These are phyloP conservation scores for Fraxinus greggii DNA, from an alignment of 305 asterid species.

Conservation along the genomic window DNA sequence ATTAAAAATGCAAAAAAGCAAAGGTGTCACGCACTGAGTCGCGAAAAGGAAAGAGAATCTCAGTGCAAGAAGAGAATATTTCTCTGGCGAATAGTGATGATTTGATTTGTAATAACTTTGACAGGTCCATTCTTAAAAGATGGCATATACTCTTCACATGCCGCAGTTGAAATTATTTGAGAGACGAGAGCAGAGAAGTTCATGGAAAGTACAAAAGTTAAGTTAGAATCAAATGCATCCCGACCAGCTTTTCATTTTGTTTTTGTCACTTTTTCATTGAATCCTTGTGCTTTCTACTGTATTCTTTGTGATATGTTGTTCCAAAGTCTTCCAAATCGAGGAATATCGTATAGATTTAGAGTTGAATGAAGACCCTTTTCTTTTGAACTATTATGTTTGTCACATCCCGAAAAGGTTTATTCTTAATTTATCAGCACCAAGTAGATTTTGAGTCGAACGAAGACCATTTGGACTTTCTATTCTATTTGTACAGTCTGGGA, in stretches of 20 bases:
- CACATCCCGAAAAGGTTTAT: not conserved
- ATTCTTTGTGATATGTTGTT: not conserved
- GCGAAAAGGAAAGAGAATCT: not conserved
- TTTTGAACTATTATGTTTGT: not conserved
- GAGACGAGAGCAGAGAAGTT: not conserved
- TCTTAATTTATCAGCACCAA: not conserved
- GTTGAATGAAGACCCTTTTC: not conserved
- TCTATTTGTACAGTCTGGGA: not conserved
- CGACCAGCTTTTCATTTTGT: slow-evolving; percentile 1
- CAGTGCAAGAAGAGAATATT: slow-evolving; percentile 4
- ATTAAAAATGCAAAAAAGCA: not conserved
- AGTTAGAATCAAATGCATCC: slow-evolving; percentile 11
- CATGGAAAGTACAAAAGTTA: slow-evolving; percentile 9
- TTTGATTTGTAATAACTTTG: not conserved
- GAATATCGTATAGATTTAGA: not conserved
- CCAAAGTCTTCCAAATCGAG: not conserved
- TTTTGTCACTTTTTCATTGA: slow-evolving; percentile 15
- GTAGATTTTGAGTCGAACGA: not conserved
- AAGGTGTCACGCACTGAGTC: slow-evolving; percentile 3
- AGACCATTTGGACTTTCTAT: not conserved
- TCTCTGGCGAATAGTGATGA: slow-evolving; percentile 12
- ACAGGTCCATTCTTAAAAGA: not conserved
- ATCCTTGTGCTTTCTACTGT: slow-evolving; percentile 10
- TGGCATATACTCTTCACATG: not conserved
- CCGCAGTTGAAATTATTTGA: not conserved